Evolutionary conservation across 306 rosid genomes (phyloP).

Genomic region (Gillenia trifoliata): DNA sequence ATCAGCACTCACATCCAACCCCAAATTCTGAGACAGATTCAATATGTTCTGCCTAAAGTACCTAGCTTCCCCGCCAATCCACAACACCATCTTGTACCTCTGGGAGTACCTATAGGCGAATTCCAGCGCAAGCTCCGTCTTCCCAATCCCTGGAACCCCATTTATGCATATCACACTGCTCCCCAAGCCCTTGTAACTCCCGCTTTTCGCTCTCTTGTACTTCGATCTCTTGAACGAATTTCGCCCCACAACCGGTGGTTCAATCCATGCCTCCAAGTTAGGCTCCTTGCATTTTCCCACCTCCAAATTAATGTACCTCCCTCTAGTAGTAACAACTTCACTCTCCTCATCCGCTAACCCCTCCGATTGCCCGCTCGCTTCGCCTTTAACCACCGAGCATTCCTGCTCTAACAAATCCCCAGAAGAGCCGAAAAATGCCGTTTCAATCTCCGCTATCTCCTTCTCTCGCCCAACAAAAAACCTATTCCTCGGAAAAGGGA

Average conservation of each 20-base stretch:
- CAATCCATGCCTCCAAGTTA: constrained; percentile 60
- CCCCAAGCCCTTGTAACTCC: constrained; percentile 50
- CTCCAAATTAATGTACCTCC: constrained; percentile 66
- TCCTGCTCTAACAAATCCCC: constrained; percentile 47
- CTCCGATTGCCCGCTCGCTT: constrained; percentile 64
- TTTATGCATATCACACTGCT: constrained; percentile 63
- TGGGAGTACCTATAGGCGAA: constrained; percentile 66
- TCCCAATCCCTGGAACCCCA: constrained; percentile 80
- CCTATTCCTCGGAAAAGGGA: constrained; percentile 60
- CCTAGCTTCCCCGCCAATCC: constrained; percentile 86
- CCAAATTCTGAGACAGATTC: constrained; percentile 59
- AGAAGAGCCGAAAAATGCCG: constrained; percentile 46
- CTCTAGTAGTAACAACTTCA: constrained; percentile 40
- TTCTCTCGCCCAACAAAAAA: constrained; percentile 73
- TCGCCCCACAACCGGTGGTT: constrained; percentile 45
- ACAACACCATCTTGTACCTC: constrained; percentile 78
- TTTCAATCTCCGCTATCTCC: constrained; percentile 73
- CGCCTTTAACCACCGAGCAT: constrained; percentile 40
- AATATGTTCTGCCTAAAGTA: constrained; percentile 70
- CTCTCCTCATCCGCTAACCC: constrained; percentile 83
- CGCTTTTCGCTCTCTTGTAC: constrained; percentile 60
- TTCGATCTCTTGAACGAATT: constrained; percentile 53
- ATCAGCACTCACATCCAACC: constrained; percentile 80
- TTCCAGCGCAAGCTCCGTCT: constrained; percentile 78
- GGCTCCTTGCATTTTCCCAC: constrained; percentile 63